Base-by-base conservation (phyloP, 2,329 filamentous ascomycete species). In the Mollisiaceae sp. region DNA sequence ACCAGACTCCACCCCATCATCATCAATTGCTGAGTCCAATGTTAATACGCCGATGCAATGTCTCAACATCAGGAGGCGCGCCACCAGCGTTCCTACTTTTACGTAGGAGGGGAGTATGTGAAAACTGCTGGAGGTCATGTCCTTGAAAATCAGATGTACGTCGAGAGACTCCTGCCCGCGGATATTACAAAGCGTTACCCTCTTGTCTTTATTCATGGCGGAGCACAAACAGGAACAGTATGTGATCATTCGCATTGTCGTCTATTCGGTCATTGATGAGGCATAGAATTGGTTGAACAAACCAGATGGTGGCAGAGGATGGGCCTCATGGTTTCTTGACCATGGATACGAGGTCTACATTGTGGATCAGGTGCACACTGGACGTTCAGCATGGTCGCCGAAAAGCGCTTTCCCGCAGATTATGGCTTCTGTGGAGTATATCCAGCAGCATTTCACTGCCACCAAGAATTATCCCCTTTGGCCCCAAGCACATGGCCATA, bases 101-200 rank as follows among this genome's bases (percentile, higher is more conserved):
- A 74, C 54, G 60, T 72, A 39, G 73, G 74, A 18, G 72, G 73
- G 11, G 47, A 66, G 6, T 75, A 74, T 59, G 39, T 68, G n/a
- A 65, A 69, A 14, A 61, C 55, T 15, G 41, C 43, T 2, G 32
- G 35, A 12, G 67, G 67, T 2, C 52, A 64, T 39, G 8, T 72
- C 0, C 69, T 70, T 38, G 15, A 63, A 8, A 65, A 79, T 61
- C 84, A 86, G 75, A 83, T 86, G 78, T 86, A 86, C 68, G 82
- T 85, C 35, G 84, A 86, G 75, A 78, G 77, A 63, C 76, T 85
- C 18, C 68, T 70, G 8, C 81, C 82, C 18, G 24, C 38, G 2
- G 32, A 35, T 18, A 24, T 36, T 5, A 60, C 56, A 32, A 66
- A 71, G 9, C 60, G 62, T 24, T 72, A 71, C 52, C 73, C 71